These are phyloP conservation scores for Apostasia ramifera DNA, from an alignment of 106 monocot genomes.

Conservation along the genomic window DNA sequence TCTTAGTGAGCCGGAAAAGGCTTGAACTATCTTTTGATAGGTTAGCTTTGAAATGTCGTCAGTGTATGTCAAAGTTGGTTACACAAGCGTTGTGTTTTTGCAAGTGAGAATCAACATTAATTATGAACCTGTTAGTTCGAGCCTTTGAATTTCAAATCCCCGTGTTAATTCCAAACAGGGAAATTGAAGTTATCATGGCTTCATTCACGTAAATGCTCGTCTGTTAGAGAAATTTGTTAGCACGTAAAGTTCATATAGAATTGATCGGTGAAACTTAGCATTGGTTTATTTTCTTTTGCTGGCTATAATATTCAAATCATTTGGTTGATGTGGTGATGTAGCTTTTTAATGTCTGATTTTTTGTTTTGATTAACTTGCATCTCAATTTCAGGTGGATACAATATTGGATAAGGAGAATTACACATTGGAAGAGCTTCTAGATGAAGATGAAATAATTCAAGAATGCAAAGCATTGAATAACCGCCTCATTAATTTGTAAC, in stretches of 20 bases:
- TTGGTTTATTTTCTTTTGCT: not conserved
- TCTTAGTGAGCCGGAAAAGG: not conserved
- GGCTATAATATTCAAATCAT: not conserved
- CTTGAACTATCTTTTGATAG: no score
- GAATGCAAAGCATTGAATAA: slow-evolving; percentile 46
- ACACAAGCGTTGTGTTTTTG: not conserved
- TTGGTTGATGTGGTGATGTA: not conserved
- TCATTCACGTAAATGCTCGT: not conserved
- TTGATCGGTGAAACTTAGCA: not conserved
- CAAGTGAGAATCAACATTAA: no score
- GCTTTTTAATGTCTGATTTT: not conserved
- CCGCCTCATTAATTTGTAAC: slow-evolving; percentile 44
- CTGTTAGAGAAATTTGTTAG: not conserved
- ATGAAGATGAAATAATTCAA: slow-evolving; percentile 54
- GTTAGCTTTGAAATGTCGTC: no score
- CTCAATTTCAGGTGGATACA: slow-evolving; percentile 33
- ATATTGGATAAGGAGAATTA: slow-evolving; percentile 44
- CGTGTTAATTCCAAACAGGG: no score
- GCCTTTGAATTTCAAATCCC: no score
- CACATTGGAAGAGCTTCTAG: slow-evolving; percentile 42
- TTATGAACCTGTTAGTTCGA: no score
- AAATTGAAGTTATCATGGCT: not conserved
- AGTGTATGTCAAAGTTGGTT: no score
- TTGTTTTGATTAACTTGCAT: not conserved
- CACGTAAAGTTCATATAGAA: not conserved